These are phyloP conservation scores for Globisporangium sylvaticum DNA, from an alignment of 352 stramenopile genomes.

Conservation along the genomic window DNA sequence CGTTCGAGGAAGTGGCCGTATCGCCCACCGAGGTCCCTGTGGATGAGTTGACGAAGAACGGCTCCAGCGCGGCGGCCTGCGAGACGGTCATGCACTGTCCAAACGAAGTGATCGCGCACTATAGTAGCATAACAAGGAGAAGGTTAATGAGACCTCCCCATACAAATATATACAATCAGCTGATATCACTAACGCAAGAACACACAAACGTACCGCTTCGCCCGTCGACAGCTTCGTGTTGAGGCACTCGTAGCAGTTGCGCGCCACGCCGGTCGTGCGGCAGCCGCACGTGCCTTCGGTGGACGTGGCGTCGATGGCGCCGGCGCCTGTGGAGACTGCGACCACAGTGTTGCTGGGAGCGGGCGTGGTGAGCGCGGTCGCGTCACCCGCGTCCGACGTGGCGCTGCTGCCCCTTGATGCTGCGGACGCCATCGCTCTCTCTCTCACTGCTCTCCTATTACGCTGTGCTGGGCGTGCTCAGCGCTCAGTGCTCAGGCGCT, in stretches of 20 bases:
- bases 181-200: neutral
- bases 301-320: neutral
- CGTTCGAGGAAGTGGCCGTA: neutral
- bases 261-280: constrained; percentile 6
- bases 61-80: neutral
- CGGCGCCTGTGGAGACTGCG: neutral
- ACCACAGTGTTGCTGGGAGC: neutral
- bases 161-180: no score
- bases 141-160: neutral
- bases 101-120: neutral
- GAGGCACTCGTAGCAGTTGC: constrained; percentile 28
- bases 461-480: neutral
- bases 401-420: neutral
- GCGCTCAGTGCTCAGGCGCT: no score
- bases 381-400: neutral
- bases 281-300: constrained; percentile 9
- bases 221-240: constrained; percentile 21
- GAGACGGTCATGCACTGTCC: neutral
- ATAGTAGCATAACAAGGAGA: neutral
- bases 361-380: no score
- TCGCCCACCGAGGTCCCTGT: neutral
- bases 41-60: neutral
- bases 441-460: neutral
- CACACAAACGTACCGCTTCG: constrained; percentile 21
- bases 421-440: neutral